A percentile compares a stretch with the other conserved stretches of the same genome.
Evolutionary conservation across 768 basidiomycete genomes (phyloP).

Genomic region (Russula sp.): DNA sequence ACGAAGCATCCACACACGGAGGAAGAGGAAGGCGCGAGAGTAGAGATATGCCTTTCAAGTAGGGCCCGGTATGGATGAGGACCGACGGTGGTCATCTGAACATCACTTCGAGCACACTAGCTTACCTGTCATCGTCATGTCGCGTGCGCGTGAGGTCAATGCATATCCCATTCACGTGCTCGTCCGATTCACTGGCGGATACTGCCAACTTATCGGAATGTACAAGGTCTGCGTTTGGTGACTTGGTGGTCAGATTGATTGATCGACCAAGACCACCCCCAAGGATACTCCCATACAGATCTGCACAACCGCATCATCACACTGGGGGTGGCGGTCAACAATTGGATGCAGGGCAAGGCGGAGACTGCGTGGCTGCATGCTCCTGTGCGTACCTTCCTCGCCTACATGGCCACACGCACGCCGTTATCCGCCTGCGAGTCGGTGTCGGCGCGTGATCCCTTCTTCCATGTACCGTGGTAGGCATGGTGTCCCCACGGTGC

Average conservation of each 20-base stretch:
- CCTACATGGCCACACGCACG: conserved; percentile 1
- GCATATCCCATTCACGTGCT: too few relatives aligned
- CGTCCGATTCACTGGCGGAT: too few relatives aligned
- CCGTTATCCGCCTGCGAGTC: neutral
- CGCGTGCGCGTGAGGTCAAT: too few relatives aligned
- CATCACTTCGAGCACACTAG: too few relatives aligned
- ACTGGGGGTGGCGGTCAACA: conserved; percentile 5
- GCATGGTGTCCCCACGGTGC: conserved; percentile 8
- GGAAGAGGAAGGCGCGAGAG: neutral
- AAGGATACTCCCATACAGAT: conserved; percentile 8
- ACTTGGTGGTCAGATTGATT: too few relatives aligned
- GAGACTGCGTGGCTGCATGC: neutral
- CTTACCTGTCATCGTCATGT: too few relatives aligned
- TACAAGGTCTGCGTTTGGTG: too few relatives aligned
- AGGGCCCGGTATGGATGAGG: too few relatives aligned
- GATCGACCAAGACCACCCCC: neutral
- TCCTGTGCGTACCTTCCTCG: conserved; percentile 8
- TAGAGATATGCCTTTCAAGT: neutral
- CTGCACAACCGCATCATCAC: conserved; percentile 6
- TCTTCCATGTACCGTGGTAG: conserved; percentile 5
- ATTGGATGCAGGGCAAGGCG: conserved; percentile 3
- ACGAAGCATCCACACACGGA: neutral
- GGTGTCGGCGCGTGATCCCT: neutral
- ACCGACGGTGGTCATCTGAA: too few relatives aligned
- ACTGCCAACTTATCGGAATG: too few relatives aligned